Base-by-base conservation (phyloP, 495 filamentous ascomycete species). In the Neurospora sp. region DNA sequence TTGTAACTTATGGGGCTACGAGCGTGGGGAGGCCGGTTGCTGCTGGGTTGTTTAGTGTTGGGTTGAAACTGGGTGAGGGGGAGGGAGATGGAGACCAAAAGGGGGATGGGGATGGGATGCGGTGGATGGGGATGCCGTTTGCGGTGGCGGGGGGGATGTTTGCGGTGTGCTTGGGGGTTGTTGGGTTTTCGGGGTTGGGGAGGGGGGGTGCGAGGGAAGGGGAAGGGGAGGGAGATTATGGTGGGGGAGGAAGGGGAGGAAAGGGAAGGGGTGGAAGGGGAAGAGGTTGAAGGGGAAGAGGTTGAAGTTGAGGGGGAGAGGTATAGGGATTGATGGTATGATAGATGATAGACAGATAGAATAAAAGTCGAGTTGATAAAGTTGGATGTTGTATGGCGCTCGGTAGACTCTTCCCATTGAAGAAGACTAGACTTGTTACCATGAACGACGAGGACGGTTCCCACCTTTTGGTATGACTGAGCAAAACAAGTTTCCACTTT, bases 61-160 rank as follows among this genome's bases (percentile, higher is more conserved):
- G 48, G 0, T 5, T 59, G 10, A 54, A n/a, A n/a, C n/a, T n/a
- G n/a, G n/a, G n/a, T n/a, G n/a, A n/a, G n/a, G n/a, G n/a, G n/a
- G n/a, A n/a, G n/a, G n/a, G n/a, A n/a, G n/a, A n/a, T n/a, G n/a
- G 46, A 81, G 39, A 31, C 31, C 31, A 31, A 31, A 31, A 31
- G 3, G 31, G 31, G 31, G 31, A 31, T 31, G 31, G 88, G 88
- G 4, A 70, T 88, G 69, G 74, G 80, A 20, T 48, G 86, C 0
- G 84, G 86, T 89, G 86, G 86, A 79, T 84, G 70, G 86, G 85
- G 10, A 70, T 88, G 69, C 85, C 85, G 6, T 87, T 74, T 46
- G 20, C 46, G 5, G 44, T 76, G 23, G 39, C 75, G 16, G 71
- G 38, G 14, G 48, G 14, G 16, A 75, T 69, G 41, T 75, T 77